Evolutionary conservation across 768 basidiomycete genomes (phyloP).

Genomic region (Paxillus ammoniavirescens): DNA sequence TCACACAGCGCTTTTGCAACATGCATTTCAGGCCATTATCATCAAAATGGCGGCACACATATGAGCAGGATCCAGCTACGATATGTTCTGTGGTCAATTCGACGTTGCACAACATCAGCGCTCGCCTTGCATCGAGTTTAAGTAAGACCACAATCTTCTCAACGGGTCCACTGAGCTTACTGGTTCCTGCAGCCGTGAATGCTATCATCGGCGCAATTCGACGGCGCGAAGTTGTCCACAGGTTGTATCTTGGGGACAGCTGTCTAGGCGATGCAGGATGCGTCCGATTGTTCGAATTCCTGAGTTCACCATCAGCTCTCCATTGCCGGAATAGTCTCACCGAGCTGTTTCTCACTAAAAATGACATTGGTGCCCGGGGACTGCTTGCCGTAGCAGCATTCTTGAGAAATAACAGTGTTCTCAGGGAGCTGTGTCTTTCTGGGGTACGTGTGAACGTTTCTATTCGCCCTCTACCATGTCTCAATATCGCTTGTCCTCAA

Average conservation of each 20-base stretch:
- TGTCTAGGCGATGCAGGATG: slow-evolving; percentile 58
- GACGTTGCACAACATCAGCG: slow-evolving; percentile 26
- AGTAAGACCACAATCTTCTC: slow-evolving; percentile 11
- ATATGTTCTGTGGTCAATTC: slow-evolving; percentile 23
- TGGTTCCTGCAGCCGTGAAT: slow-evolving; percentile 43
- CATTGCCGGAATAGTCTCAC: slow-evolving; percentile 39
- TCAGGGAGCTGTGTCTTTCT: slow-evolving; percentile 55
- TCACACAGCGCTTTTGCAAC: neutral
- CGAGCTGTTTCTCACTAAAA: slow-evolving; percentile 59
- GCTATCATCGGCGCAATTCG: slow-evolving; percentile 47
- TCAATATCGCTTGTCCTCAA: slow-evolving; percentile 21
- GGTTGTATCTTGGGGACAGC: slow-evolving; percentile 56
- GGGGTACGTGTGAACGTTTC: slow-evolving; percentile 41
- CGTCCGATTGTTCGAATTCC: slow-evolving; percentile 50
- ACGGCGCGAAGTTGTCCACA: slow-evolving; percentile 46
- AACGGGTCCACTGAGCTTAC: neutral
- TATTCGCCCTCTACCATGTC: neutral
- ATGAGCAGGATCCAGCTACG: slow-evolving; percentile 29
- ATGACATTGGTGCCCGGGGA: slow-evolving; percentile 53
- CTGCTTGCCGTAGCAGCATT: slow-evolving; percentile 54
- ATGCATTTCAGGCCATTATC: slow-evolving; percentile 28
- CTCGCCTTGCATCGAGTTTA: slow-evolving; percentile 29
- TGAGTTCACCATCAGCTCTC: slow-evolving; percentile 47
- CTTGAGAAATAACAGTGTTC: slow-evolving; percentile 41
- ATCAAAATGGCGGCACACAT: slow-evolving; percentile 23